phyloP scores from a whole-genome alignment of 176 grass and related monocot genomes.

The Neostapfia colusana region DNA sequence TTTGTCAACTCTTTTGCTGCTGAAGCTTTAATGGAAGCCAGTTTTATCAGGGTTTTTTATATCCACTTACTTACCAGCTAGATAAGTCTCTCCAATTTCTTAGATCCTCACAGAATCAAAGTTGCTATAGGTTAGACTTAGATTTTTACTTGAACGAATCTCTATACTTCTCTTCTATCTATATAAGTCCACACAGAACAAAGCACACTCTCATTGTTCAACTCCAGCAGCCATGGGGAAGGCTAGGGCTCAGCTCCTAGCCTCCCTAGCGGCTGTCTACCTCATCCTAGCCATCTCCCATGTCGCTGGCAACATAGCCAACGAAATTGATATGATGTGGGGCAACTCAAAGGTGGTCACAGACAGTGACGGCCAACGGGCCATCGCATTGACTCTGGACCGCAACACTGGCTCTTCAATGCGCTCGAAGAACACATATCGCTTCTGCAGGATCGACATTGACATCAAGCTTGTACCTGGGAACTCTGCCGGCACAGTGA shows the following conservation, averaged over 20 bases:
- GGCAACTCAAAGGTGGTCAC: conserved; percentile 27
- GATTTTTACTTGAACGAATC: not conserved
- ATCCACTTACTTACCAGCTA: not conserved
- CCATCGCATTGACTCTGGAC: conserved; percentile 49
- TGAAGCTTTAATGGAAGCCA: conserved; percentile 38
- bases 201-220: conserved; percentile 17
- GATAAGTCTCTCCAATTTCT: conserved; percentile 24
- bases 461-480: conserved; percentile 58
- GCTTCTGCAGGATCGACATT: conserved; percentile 58
- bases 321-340: conserved; percentile 47
- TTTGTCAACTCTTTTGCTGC: conserved; percentile 34
- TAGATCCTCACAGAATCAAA: conserved; percentile 37
- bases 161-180: not conserved
- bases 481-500: conserved; percentile 72
- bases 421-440: conserved; percentile 52
- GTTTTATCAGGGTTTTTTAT: conserved; percentile 4
- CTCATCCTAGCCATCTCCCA: conserved; percentile 1
- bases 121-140: conserved; percentile 12
- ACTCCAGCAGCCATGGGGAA: conserved; percentile 47
- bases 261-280: conserved; percentile 43
- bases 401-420: conserved; percentile 35
- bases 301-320: conserved; percentile 29
- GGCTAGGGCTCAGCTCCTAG: conserved; percentile 52
- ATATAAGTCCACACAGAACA: conserved; percentile 18
- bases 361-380: conserved; percentile 31